Evolutionary conservation across 2,329 filamentous ascomycete genomes (phyloP), one percentile per base, ranked within the genome.

Genomic region (Hymenoscyphus occultus): DNA sequence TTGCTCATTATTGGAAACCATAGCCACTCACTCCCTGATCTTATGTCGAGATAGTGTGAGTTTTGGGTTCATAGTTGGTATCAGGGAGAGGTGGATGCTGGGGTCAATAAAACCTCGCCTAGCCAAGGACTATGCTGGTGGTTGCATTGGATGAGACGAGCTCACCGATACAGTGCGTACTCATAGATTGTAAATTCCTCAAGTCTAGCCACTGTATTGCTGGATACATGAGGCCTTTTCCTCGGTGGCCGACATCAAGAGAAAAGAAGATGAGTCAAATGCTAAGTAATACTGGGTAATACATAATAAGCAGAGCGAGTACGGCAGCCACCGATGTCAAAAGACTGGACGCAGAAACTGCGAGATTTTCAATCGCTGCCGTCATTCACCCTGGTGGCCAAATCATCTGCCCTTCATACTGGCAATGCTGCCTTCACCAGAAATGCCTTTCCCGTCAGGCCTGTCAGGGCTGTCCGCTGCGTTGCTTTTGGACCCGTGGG

Each of bases 271-370:
- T 28, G 48, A 54, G 48, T 54, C 48, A 54, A 54, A 28, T 22
- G 48, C 19, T 54, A 54, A 54, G 48, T 54, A 54, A 54, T 54
- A 54, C 19, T 12, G 7, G 48, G 45, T 51, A 51, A 51, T 28
- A 28, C 28, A 28, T 28, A 28, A 28, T 28, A 28, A 28, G 28
- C 28, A n/a, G 16, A n/a, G 42, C n/a, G 42, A 45, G 42, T 16
- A 45, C 16, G 5, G 45, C 45, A 54, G 48, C 10, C 48, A 54
- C 48, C 9, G 45, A 51, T 51, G 45, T 28, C 19, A 51, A 51
- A 22, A 51, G 19, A 51, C 7, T 51, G 45, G n/a, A 22, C 16
- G 9, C 22, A 19, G 10, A 5, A 12, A 28, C 22, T 54, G 48
- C 48, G 48, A 22, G 48, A 54, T 54, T 54, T 54, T 54, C 10